Conservation (phyloP, 2,329 filamentous ascomycete genomes). For the Elsinoe ampelina region DNA sequence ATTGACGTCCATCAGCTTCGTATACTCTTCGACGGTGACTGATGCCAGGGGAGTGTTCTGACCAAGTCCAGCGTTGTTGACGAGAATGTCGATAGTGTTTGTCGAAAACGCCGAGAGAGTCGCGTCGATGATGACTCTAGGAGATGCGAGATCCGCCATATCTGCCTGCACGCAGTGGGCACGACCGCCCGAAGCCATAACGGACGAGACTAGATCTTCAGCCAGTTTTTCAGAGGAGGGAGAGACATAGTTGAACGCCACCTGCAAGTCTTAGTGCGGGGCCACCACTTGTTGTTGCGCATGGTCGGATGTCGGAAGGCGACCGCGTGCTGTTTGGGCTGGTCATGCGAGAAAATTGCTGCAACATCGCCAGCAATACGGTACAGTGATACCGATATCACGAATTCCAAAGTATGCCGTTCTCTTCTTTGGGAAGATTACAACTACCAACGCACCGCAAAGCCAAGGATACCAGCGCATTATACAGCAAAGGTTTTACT, state of each 20-base stretch:
- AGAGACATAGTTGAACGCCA: not conserved
- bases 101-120: slow-evolving; percentile 14
- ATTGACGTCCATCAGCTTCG: slow-evolving; percentile 19
- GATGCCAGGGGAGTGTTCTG: slow-evolving; percentile 13
- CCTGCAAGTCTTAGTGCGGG: not conserved
- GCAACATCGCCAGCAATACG: too few relatives aligned
- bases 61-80: slow-evolving; percentile 29
- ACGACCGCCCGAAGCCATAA: not conserved
- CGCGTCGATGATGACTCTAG: slow-evolving; percentile 25
- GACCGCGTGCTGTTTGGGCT: too few relatives aligned
- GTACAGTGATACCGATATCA: too few relatives aligned
- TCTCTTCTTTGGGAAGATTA: too few relatives aligned
- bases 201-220: not conserved
- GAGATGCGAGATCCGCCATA: slow-evolving; percentile 21
- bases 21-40: not conserved
- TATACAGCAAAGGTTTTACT: too few relatives aligned
- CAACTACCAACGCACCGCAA: too few relatives aligned
- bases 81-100: slow-evolving; percentile 27
- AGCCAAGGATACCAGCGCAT: too few relatives aligned
- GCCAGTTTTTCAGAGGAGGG: not conserved
- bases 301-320: too few relatives aligned
- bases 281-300: too few relatives aligned
- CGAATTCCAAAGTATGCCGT: too few relatives aligned
- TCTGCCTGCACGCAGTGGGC: not conserved
- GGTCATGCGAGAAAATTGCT: too few relatives aligned